These are phyloP conservation scores for Acephala macrosclerotiorum DNA, from an alignment of 2,329 filamentous ascomycete genomes.

Conservation along the genomic window DNA sequence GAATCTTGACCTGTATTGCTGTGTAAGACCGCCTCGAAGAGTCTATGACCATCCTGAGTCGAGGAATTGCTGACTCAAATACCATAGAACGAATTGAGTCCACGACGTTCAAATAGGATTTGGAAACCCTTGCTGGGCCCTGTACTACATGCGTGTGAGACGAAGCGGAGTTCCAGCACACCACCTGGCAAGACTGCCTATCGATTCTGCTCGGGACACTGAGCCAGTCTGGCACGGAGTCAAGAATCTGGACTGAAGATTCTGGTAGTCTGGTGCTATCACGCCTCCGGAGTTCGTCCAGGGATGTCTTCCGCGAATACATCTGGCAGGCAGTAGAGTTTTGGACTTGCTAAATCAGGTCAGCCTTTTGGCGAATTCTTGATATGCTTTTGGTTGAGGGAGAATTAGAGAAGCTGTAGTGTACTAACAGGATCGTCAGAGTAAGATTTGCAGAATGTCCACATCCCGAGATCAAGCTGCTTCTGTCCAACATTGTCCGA, in stretches of 20 bases:
- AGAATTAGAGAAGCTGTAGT: neutral
- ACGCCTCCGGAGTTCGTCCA: neutral
- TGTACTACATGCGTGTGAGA: neutral
- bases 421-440: neutral
- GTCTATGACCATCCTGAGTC: neutral
- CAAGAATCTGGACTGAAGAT: neutral
- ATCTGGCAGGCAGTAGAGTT: neutral
- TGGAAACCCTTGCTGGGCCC: neutral
- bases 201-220: neutral
- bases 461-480: neutral
- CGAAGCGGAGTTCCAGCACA: neutral
- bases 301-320: neutral
- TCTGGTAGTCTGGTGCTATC: neutral
- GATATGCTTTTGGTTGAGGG: neutral
- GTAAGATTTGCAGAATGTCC: neutral
- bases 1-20: neutral
- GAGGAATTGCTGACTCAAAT: neutral
- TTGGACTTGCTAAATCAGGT: neutral
- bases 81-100: neutral
- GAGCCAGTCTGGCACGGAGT: neutral
- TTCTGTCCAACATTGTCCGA: neutral
- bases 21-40: neutral
- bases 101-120: neutral
- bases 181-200: neutral
- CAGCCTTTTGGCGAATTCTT: neutral